Conservation (phyloP, 2,329 filamentous ascomycete species). For the Diaporthe velutina region DNA sequence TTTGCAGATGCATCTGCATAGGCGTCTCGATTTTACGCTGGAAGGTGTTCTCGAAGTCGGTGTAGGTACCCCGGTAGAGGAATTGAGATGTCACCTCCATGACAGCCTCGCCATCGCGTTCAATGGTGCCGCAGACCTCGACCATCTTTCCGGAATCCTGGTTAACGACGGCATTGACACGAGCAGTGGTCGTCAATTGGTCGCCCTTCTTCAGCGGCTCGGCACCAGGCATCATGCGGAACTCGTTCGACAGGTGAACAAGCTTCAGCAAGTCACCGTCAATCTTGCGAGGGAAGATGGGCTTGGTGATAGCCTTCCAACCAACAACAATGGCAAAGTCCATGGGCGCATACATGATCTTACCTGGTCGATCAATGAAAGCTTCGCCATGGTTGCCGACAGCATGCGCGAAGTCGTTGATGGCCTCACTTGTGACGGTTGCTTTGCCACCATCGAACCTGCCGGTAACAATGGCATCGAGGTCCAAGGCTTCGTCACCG, state of each 20-base stretch:
- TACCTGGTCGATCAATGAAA: conserved; percentile 95
- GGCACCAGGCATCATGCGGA: conserved; percentile 97
- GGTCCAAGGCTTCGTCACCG: conserved; percentile 84
- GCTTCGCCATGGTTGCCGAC: conserved; percentile 98
- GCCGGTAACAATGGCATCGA: conserved; percentile 86
- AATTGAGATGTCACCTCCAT: conserved; percentile 99
- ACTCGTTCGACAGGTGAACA: conserved; percentile 96
- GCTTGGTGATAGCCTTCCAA: conserved; percentile 99
- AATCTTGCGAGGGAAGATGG: conserved; percentile 96
- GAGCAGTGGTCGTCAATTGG: conserved; percentile 89
- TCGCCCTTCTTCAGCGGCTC: conserved; percentile 97
- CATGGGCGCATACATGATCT: conserved; percentile 96
- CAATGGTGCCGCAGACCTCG: conserved; percentile 98
- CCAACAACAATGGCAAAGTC: conserved; percentile 98
- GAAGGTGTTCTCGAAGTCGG: conserved; percentile 98
- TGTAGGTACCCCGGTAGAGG: conserved; percentile 93
- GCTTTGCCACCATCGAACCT: conserved; percentile 91
- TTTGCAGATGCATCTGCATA: conserved; percentile 90
- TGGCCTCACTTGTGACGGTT: conserved; percentile 89
- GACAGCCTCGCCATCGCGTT: conserved; percentile 83
- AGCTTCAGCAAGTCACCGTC: conserved; percentile 96
- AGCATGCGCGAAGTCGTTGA: conserved; percentile 99
- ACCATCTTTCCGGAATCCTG: conserved; percentile 99
- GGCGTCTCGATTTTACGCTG: conserved; percentile 96
- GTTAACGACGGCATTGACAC: conserved; percentile 98